phyloP scores from a whole-genome alignment of 2,329 filamentous ascomycete species.

The Zalaria obscura region DNA sequence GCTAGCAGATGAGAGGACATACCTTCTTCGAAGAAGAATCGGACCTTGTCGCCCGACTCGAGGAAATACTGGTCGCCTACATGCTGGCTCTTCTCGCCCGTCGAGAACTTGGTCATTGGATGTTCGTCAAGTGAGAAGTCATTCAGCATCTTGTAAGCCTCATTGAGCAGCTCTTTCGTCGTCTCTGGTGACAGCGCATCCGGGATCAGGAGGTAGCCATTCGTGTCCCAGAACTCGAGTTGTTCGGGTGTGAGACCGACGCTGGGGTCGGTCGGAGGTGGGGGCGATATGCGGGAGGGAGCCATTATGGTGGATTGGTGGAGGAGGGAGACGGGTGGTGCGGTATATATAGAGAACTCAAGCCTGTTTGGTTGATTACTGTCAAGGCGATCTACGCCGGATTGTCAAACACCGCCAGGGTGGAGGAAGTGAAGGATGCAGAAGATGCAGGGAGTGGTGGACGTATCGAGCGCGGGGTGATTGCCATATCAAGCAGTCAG shows the following conservation, averaged over 20 bases:
- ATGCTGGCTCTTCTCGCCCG: slow-evolving; percentile 60
- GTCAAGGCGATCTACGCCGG: no score
- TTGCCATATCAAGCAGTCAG: no score
- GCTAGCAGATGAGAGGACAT: slow-evolving; percentile 2
- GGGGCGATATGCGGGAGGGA: slow-evolving; percentile 15
- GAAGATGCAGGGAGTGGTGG: no score
- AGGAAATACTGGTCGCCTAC: slow-evolving; percentile 95
- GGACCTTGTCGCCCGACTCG: slow-evolving; percentile 73
- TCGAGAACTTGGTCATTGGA: slow-evolving; percentile 88
- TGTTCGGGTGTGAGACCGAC: slow-evolving; percentile 57
- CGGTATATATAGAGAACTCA: no score
- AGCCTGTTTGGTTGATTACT: no score
- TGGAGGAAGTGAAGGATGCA: no score
- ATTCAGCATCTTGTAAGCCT: slow-evolving; percentile 61
- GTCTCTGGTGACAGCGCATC: slow-evolving; percentile 55
- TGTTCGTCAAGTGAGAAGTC: slow-evolving; percentile 69
- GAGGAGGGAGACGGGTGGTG: no score
- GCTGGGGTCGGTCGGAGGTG: slow-evolving; percentile 9
- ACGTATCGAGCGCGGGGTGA: no score
- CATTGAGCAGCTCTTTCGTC: slow-evolving; percentile 53
- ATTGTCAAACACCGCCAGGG: no score
- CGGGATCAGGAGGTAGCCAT: slow-evolving; percentile 85
- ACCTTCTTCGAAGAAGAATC: slow-evolving; percentile 91
- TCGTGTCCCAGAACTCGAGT: slow-evolving; percentile 55
- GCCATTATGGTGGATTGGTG: slow-evolving; percentile 8